Evolutionary conservation across 2,329 filamentous ascomycete species (phyloP).

Genomic region (Calycina herbarum): DNA sequence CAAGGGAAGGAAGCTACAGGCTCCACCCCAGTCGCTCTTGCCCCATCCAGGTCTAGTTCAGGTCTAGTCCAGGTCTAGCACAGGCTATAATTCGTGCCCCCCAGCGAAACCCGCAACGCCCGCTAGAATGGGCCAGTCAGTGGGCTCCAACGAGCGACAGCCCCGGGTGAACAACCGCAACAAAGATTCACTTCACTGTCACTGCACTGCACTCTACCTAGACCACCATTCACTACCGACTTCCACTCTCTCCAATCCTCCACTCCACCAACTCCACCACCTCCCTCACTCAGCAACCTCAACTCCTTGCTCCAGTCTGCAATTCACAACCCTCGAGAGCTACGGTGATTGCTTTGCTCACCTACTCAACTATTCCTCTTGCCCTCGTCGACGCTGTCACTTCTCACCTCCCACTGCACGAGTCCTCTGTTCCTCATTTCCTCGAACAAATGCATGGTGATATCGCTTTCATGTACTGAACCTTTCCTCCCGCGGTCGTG

Average conservation of each 20-base stretch:
- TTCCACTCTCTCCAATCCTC: not conserved
- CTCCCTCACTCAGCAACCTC: not conserved
- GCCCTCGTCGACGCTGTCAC: conserved; percentile 8
- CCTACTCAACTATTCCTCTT: conserved; percentile 11
- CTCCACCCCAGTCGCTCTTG: not conserved
- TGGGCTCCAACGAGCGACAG: conserved; percentile 5
- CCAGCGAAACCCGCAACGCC: too few species aligned
- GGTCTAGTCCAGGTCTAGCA: not conserved
- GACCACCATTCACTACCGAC: not conserved
- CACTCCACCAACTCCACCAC: not conserved
- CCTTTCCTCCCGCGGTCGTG: conserved; percentile 23
- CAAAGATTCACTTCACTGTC: conserved; percentile 16
- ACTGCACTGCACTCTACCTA: too few species aligned
- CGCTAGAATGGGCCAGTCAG: conserved; percentile 3
- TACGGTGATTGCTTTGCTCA: not conserved
- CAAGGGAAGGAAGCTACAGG: not conserved
- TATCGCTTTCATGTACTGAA: conserved; percentile 29
- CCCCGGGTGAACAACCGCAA: conserved; percentile 4
- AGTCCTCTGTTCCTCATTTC: conserved; percentile 2
- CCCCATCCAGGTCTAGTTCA: not conserved
- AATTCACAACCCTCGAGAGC: not conserved
- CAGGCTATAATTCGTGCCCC: not conserved
- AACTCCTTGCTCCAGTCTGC: not conserved
- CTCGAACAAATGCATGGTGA: conserved; percentile 22
- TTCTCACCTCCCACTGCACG: conserved; percentile 1